Evolutionary conservation across 78 protist species (phyloP).

Genomic region (Monosiga brevicollis): DNA sequence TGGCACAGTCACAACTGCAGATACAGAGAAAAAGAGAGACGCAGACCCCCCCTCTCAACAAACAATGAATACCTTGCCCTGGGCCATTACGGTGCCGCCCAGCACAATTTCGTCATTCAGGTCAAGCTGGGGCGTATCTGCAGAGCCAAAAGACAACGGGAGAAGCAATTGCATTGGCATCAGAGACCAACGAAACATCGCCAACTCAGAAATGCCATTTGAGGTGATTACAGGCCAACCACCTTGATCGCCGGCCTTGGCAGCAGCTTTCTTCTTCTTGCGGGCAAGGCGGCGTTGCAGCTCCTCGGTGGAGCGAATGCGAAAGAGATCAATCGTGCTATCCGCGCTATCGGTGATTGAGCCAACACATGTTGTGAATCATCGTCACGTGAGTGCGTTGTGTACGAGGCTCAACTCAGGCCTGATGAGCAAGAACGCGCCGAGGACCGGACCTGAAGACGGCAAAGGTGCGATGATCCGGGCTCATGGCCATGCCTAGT

Average conservation of each 20-base stretch:
- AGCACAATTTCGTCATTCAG: no score
- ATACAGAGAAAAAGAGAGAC: no score
- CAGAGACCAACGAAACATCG: not conserved
- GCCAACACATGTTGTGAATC: not conserved
- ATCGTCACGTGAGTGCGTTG: not conserved
- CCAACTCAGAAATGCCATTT: not conserved
- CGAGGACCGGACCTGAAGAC: not conserved
- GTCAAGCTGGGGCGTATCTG: no score
- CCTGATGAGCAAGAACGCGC: not conserved
- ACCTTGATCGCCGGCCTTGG: not conserved
- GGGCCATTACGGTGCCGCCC: no score
- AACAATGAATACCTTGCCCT: no score
- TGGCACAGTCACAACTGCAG: no score
- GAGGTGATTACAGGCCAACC: not conserved
- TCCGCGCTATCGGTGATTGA: slow-evolving; percentile 3
- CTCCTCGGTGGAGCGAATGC: slow-evolving; percentile 5
- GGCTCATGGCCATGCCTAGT: not conserved
- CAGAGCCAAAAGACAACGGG: no score
- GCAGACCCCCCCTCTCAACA: no score
- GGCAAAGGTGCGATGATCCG: not conserved
- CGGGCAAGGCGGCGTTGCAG: not conserved
- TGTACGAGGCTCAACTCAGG: not conserved
- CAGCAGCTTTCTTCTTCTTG: not conserved
- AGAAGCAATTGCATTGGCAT: not conserved
- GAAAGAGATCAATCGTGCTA: slow-evolving; percentile 4